Conservation (phyloP, 2,329 filamentous ascomycete species). For the Phialocephala subalpina region DNA sequence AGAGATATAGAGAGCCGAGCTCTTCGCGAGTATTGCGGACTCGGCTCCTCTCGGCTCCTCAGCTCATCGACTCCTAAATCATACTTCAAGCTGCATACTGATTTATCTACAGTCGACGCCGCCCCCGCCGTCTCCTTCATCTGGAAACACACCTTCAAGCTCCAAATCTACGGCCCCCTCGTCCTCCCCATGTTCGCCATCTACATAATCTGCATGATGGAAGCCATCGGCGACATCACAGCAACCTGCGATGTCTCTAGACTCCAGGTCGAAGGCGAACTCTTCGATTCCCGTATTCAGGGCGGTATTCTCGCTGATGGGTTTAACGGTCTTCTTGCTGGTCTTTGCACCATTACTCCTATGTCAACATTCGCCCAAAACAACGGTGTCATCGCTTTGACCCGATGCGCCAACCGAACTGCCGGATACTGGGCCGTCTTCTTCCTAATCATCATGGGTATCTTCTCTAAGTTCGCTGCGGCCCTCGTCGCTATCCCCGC, state of each 20-base stretch:
- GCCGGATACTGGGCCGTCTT: constrained; percentile 81
- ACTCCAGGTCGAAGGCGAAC: constrained; percentile 74
- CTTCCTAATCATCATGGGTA: constrained; percentile 81
- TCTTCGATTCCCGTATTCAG: constrained; percentile 81
- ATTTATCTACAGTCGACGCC: too few relatives aligned
- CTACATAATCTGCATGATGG: constrained; percentile 77
- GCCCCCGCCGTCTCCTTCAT: constrained; percentile 78
- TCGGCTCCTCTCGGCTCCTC: too few relatives aligned
- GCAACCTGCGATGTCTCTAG: constrained; percentile 83
- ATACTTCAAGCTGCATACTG: too few relatives aligned
- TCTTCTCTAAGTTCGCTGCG: constrained; percentile 86
- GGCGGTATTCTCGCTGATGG: constrained; percentile 83
- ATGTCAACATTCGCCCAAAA: constrained; percentile 86
- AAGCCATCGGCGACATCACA: constrained; percentile 82
- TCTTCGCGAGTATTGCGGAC: too few relatives aligned
- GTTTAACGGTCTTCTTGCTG: constrained; percentile 76
- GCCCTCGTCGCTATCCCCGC: constrained; percentile 78
- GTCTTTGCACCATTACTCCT: constrained; percentile 80
- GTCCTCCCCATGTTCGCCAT: constrained; percentile 76
- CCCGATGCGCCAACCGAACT: constrained; percentile 80
- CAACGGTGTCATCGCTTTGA: constrained; percentile 85
- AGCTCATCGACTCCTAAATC: too few relatives aligned
- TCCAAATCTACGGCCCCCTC: constrained; percentile 75
- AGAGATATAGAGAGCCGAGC: too few relatives aligned
- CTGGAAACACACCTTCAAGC: constrained; percentile 80